Conservation (phyloP, 345 rosid species). For the Hibiscus trionum region DNA sequence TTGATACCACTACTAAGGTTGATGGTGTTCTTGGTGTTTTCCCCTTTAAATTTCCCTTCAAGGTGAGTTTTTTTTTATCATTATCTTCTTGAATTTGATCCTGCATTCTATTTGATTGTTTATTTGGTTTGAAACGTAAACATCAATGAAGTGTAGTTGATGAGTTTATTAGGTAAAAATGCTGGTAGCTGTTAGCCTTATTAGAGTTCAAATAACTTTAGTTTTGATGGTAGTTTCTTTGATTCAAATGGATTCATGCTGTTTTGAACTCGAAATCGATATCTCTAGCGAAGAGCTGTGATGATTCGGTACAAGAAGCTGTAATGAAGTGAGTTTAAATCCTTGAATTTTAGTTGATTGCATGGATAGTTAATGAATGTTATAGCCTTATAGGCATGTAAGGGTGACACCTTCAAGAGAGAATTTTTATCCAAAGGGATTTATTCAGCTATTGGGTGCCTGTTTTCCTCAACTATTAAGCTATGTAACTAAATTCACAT, state of each 20-base stretch:
- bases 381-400: too few relatives aligned
- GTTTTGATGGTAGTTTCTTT: too few relatives aligned
- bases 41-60: constrained; percentile 48
- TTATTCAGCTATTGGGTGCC: too few relatives aligned
- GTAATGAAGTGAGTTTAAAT: too few relatives aligned
- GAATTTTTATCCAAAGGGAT: too few relatives aligned
- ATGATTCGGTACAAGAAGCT: background rate
- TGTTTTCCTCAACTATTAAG: too few relatives aligned
- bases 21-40: constrained; percentile 54
- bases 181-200: background rate
- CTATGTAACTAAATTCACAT: too few relatives aligned
- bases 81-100: background rate
- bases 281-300: background rate
- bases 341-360: too few relatives aligned
- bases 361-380: too few relatives aligned
- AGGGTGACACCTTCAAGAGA: too few relatives aligned
- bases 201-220: too few relatives aligned
- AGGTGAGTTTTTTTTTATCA: constrained; percentile 24
- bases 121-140: background rate
- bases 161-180: background rate
- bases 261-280: background rate
- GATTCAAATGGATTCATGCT: background rate
- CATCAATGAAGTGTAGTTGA: too few relatives aligned
- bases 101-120: background rate
- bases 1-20: constrained; percentile 50